Base-by-base conservation (phyloP, 805 yeast genomes). In the Nematodospora valgi region DNA sequence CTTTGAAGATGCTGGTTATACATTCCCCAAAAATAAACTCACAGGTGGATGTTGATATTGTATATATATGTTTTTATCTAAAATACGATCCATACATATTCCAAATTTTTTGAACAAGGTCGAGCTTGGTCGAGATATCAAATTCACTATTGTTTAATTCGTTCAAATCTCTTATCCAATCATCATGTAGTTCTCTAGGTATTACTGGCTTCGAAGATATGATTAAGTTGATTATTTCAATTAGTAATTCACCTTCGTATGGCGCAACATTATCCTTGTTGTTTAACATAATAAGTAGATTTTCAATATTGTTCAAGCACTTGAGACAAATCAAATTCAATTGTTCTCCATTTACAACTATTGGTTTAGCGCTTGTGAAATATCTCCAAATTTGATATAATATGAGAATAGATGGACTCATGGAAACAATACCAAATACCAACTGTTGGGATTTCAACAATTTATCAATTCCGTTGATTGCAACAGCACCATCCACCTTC, bases 401-500 rank as follows among this genome's bases (percentile, higher is more conserved):
- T 11, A 82, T 74, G 36, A 86, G 46, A 15, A 78, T 47, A 34
- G 91, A 74, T 0, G 98, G 98, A 13, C 89, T 75, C 3, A 93
- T 80, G 1, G 97, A 96, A 17, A 93, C 84, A 15, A 86, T 65
- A 1, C 95, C 96, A 63, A 91, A 86, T n/a, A 93, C 93, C 36
- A 91, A 72, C 55, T 93, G 95, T 62, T 91, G 98, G 33, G 93
- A 82, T 56, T 87, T 83, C 29, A 93, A 70, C 45, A 91, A 65
- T 53, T 85, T 82, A 59, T 93, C 98, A 43, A 93, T 89, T 6
- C 98, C 98, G 47, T 74, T 77, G 41, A 91, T 74, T 0, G 96
- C 98, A 4, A 88, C 65, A 23, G 85, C 88, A 6, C 95, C 96
- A 56, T 91, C 98, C 5, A 93, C 97, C 59, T 91, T 91, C 9